Evolutionary conservation across 2,329 filamentous ascomycete species (phyloP).

Genomic region (Cladophialophora yegresii): DNA sequence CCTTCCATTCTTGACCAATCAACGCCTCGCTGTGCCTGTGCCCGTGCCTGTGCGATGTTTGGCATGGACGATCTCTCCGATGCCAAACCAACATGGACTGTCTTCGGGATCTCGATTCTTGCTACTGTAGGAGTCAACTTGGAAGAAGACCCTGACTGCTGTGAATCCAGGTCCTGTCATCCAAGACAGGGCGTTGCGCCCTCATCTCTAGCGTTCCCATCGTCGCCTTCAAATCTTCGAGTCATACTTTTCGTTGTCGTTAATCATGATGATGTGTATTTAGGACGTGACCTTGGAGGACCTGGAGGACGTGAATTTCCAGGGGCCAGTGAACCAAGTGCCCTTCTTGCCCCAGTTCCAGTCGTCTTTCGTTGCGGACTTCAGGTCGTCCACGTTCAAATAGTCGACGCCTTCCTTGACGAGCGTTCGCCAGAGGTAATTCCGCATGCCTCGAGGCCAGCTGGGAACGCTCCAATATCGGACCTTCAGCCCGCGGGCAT

Average conservation of each 20-base stretch:
- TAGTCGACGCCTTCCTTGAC: conserved; percentile 58
- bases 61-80: background rate
- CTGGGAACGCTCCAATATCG: conserved; percentile 60
- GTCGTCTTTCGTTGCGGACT: conserved; percentile 50
- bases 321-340: conserved; percentile 26
- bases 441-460: conserved; percentile 58
- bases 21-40: conserved; percentile 13
- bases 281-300: conserved; percentile 5
- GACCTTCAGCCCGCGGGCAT: conserved; percentile 55
- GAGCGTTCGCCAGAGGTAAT: conserved; percentile 58
- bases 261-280: background rate
- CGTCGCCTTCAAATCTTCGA: background rate
- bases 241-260: conserved; percentile 4
- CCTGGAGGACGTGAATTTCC: conserved; percentile 47
- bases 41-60: background rate
- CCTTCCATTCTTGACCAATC: background rate
- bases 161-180: background rate
- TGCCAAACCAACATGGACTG: background rate
- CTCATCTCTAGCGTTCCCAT: background rate
- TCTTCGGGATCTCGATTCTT: background rate
- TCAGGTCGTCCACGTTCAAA: conserved; percentile 61
- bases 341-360: conserved; percentile 46
- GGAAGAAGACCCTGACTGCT: background rate
- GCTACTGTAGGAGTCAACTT: background rate
- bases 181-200: background rate